phyloP scores from a whole-genome alignment of 805 yeast genomes.

The Ogataea allantospora region DNA sequence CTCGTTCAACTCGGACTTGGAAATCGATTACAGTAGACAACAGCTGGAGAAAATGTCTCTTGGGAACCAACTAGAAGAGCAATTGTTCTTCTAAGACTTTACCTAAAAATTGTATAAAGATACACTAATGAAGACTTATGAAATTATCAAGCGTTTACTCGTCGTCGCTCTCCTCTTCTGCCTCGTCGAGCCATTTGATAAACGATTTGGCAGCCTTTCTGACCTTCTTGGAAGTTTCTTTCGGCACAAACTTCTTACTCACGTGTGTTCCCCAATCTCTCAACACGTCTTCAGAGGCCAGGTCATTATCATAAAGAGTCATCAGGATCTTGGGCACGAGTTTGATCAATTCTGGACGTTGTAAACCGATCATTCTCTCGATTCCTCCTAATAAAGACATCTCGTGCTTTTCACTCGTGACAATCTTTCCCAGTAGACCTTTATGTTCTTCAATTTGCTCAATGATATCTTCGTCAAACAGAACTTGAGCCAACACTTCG shows the following conservation, averaged over 20 bases:
- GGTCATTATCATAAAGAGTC: slow-evolving; percentile 77
- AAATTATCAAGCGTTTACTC: slow-evolving; percentile 13
- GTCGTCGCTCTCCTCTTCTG: slow-evolving; percentile 67
- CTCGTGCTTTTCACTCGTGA: slow-evolving; percentile 68
- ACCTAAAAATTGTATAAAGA: slow-evolving; percentile 1
- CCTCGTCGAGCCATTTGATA: slow-evolving; percentile 90
- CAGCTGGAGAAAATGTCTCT: slow-evolving; percentile 31
- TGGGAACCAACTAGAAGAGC: slow-evolving; percentile 13
- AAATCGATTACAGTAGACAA: slow-evolving; percentile 30
- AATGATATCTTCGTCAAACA: slow-evolving; percentile 76
- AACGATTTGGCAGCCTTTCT: slow-evolving; percentile 96
- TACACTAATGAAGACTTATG: slow-evolving; percentile 5
- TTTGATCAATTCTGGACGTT: slow-evolving; percentile 66
- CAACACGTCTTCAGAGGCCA: slow-evolving; percentile 79
- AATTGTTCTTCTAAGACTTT: slow-evolving; percentile 15
- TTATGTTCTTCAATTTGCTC: slow-evolving; percentile 72
- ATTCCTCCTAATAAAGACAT: slow-evolving; percentile 92
- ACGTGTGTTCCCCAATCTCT: slow-evolving; percentile 86
- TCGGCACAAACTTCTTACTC: slow-evolving; percentile 90
- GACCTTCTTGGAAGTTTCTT: slow-evolving; percentile 88
- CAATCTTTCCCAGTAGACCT: slow-evolving; percentile 78
- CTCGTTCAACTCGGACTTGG: slow-evolving; percentile 6
- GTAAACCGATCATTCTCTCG: slow-evolving; percentile 87
- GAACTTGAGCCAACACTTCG: slow-evolving; percentile 87
- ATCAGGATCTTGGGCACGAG: slow-evolving; percentile 78